Percentiles rank a stretch among this genome's conserved stretches.
phyloP scores from a whole-genome alignment of 345 rosid genomes.

The Hypericum perforatum region DNA sequence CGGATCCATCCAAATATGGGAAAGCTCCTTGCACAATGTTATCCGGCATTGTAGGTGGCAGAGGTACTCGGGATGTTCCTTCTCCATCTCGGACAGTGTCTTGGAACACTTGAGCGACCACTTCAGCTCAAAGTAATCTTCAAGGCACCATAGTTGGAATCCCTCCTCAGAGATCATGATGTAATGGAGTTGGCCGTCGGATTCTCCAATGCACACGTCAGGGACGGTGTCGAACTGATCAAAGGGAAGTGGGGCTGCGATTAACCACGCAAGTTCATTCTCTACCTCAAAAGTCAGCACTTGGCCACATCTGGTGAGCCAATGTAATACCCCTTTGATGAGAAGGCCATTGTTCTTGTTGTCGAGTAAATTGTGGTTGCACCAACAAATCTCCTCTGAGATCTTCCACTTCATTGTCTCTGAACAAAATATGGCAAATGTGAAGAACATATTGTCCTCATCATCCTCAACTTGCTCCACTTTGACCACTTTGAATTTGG shows the following conservation, averaged over 20 bases:
- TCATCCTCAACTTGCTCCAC: slow-evolving; percentile 11
- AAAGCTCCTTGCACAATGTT: no score
- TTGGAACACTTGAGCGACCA: slow-evolving; percentile 26
- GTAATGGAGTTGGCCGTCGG: slow-evolving; percentile 18
- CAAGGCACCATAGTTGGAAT: slow-evolving; percentile 31
- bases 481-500: slow-evolving; percentile 25
- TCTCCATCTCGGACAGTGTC: slow-evolving; percentile 23
- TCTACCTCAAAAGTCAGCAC: slow-evolving; percentile 26
- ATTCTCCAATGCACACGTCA: slow-evolving; percentile 33
- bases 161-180: slow-evolving; percentile 25
- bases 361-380: slow-evolving; percentile 6
- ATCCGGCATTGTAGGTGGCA: slow-evolving; percentile 4
- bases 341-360: slow-evolving; percentile 26
- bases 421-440: slow-evolving; percentile 25
- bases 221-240: slow-evolving; percentile 12
- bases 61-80: slow-evolving; percentile 14
- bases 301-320: slow-evolving; percentile 29
- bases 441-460: slow-evolving; percentile 7
- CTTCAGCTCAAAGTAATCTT: slow-evolving; percentile 27
- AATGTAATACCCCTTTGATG: slow-evolving; percentile 26
- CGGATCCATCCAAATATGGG: slow-evolving; percentile 22
- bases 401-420: slow-evolving; percentile 19
- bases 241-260: slow-evolving; percentile 15
- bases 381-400: slow-evolving; percentile 26
- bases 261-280: slow-evolving; percentile 25